phyloP scores from a whole-genome alignment of 345 rosid species.

The Cardamine chenopodiifolia region DNA sequence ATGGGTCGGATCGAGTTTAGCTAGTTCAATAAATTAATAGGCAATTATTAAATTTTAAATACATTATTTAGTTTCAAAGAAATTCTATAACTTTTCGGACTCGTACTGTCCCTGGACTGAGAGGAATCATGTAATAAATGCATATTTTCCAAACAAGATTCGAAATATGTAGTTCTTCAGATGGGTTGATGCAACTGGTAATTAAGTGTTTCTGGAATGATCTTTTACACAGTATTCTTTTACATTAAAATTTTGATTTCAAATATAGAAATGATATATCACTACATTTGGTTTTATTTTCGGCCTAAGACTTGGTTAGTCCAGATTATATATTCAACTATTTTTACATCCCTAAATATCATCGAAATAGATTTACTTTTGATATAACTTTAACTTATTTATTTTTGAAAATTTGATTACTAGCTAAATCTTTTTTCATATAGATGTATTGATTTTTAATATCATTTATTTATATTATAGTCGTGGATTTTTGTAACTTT shows the following conservation, averaged over 20 bases:
- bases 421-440: no score
- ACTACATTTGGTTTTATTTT: neutral
- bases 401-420: no score
- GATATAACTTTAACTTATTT: no score
- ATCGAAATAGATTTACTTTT: neutral
- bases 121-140: neutral
- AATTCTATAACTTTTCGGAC: neutral
- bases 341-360: neutral
- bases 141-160: neutral
- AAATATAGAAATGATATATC: neutral
- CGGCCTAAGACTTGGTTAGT: neutral
- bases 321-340: neutral
- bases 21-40: slow-evolving; percentile 16
- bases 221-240: neutral
- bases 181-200: slow-evolving; percentile 13
- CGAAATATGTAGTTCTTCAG: neutral
- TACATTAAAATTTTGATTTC: neutral
- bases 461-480: no score
- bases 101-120: neutral
- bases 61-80: neutral
- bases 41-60: neutral
- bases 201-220: neutral
- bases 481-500: no score
- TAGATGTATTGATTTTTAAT: no score
- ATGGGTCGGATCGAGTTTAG: slow-evolving; percentile 42